Conservation (phyloP, 257 asterid genomes). For the Mitragyna speciosa region DNA sequence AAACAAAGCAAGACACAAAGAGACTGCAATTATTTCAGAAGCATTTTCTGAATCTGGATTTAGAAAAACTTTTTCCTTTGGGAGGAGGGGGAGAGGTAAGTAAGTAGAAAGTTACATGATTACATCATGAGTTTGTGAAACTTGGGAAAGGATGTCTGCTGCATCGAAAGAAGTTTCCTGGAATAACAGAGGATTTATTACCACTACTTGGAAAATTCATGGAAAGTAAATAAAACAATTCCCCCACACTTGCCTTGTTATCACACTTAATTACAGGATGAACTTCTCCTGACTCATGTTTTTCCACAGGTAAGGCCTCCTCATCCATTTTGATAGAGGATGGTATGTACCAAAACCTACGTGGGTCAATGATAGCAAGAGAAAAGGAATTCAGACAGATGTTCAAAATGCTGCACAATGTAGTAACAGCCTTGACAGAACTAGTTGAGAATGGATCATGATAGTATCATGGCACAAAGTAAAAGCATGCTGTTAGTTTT, state of each 20-base stretch:
- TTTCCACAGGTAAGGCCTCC: slow-evolving; percentile 24
- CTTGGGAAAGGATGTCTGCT: slow-evolving; percentile 46
- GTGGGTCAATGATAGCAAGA: not conserved
- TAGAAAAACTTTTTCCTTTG: not conserved
- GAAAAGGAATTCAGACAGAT: not conserved
- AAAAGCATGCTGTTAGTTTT: not conserved
- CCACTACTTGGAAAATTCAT: not conserved
- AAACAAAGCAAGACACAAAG: not conserved
- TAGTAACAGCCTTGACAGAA: not conserved
- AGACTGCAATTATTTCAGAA: not conserved
- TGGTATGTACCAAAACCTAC: slow-evolving; percentile 53
- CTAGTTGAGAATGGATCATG: not conserved
- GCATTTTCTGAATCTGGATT: not conserved
- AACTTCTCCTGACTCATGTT: slow-evolving; percentile 30
- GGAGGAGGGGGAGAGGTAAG: not conserved
- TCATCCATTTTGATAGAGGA: slow-evolving; percentile 28
- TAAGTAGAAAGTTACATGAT: slow-evolving; percentile 42
- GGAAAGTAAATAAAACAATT: slow-evolving; percentile 3
- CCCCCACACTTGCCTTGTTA: slow-evolving; percentile 45
- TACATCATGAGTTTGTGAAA: slow-evolving; percentile 51
- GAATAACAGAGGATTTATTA: slow-evolving; percentile 19
- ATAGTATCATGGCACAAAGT: not conserved
- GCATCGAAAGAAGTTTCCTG: slow-evolving; percentile 37
- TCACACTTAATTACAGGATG: slow-evolving; percentile 44
- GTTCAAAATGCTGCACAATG: not conserved